Base-by-base conservation (phyloP, 2,329 filamentous ascomycete genomes). In the Fusarium vanettenii region DNA sequence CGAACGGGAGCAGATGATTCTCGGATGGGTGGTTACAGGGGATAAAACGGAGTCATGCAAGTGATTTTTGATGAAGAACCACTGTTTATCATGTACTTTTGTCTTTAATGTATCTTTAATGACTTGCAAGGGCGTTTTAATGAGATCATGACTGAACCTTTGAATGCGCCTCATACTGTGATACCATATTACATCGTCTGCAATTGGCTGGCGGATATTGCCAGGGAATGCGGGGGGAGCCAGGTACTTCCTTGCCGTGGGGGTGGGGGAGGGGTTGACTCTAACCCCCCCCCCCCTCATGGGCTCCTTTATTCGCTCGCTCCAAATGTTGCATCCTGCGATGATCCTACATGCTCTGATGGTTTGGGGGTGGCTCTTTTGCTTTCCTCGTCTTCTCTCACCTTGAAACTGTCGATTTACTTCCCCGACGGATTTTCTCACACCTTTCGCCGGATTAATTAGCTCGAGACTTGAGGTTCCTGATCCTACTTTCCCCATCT, bases 331-430 rank as follows among this genome's bases (percentile, higher is more conserved):
- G 48, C 48, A 52, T 35, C n/a, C 52, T 29, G 13, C 29, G 52
- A 33, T 48, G 43, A 56, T 56, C 31, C 31, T 56, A 27, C 55
- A 37, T 60, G 64, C 56, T 45, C 56, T 62, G 50, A 61, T 67
- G 50, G 56, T 69, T 76, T 76, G 74, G 73, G 74, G 74, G 74
- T 64, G 57, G 56, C 61, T 61, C 52, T 56, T 20, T 41, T 20
- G 22, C n/a, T 43, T 20, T 14, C 22, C 59, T 45, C 14, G 6
- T 13, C 5, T 45, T 45, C 13, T 8, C 41, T 52, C 25, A 52
- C 48, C 48, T 52, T 52, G 48, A 52, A 50, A 29, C 31, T 11
- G 52, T 64, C 14, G 39, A 22, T 60, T 60, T n/a, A 9, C 14
- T 20, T 31, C 48, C 43, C 48, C 16, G 59, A n/a, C 59, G 39